Base-by-base conservation (phyloP, 1,284 basidiomycete genomes). In the Melampsora occidentalis region DNA sequence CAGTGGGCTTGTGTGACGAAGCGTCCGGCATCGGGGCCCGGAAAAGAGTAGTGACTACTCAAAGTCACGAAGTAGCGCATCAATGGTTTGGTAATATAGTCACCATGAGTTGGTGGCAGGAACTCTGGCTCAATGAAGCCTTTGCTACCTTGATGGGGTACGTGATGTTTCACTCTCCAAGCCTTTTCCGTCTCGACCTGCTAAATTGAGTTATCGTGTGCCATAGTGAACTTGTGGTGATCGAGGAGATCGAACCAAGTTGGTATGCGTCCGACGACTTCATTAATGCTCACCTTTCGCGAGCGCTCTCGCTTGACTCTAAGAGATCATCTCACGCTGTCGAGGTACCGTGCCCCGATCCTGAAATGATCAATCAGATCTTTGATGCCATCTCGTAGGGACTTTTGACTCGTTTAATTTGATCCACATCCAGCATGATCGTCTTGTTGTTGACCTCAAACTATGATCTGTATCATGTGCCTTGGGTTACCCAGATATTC, bases 311-410 rank as follows among this genome's bases (percentile, higher is more conserved):
- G 49, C 87, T 97, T 73, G 96, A 99, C 81, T 89, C 92, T 12
- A 93, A 95, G 83, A 86, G 91, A 18, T 96, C 94, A 18, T 95
- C 93, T 42, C 96, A 99, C 83, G 92, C 95, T 0, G 93, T 99
- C 81, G 94, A 99, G 84, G 93, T 97, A 25, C 90, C 91, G 10
- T 93, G 91, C 81, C 91, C 92, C 0, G 91, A 95, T 82, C 90
- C 92, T 16, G 90, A 91, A 81, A 88, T 91, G 82, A 91, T 94
- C 80, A 91, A 91, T 82, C 81, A 91, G 87, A 94, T 95, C 75
- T 94, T 95, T 82, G 93, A 95, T 81, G 86, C 87, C 6, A 85
- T 94, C 76, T 93, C 72, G 78, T 80, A 80, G 63, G 59, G 61
- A 16, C 42, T 28, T 49, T 42, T 68, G 31, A 35, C 53, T 65